Percentiles rank a stretch among this genome's conserved stretches.
phyloP scores from a whole-genome alignment of 768 basidiomycete genomes.

The Strobilomyces dryophilus region DNA sequence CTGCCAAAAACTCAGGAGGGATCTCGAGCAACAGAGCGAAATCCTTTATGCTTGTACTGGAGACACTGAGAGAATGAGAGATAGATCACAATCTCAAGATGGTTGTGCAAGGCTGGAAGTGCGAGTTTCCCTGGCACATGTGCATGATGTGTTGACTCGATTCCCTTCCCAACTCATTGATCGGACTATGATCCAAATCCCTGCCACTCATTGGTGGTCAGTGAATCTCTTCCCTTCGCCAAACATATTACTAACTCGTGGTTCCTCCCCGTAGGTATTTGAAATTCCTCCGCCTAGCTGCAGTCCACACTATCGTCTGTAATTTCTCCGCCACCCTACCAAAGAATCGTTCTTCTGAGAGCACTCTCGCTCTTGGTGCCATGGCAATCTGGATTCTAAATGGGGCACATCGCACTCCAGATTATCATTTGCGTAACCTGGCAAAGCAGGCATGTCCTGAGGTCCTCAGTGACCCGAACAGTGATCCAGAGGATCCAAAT shows the following conservation, averaged over 20 bases:
- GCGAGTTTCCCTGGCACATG: not conserved
- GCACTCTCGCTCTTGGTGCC: not conserved
- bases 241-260: not conserved
- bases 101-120: constrained; percentile 6
- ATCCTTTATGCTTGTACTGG: constrained; percentile 1
- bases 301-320: not conserved
- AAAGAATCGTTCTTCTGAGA: not conserved
- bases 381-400: constrained; percentile 6
- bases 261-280: constrained; percentile 3
- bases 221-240: not conserved
- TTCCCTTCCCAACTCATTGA: not conserved
- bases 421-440: not conserved
- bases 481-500: not conserved
- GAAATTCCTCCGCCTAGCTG: not conserved
- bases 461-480: not conserved
- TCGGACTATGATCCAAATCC: not conserved
- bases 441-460: not conserved
- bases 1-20: not conserved
- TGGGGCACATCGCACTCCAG: not conserved
- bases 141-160: not conserved
- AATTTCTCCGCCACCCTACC: not conserved
- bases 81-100: not conserved
- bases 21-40: not conserved
- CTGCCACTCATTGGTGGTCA: not conserved
- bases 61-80: not conserved